These are phyloP conservation scores for Dendrobium chrysotoxum DNA, from an alignment of 106 monocot genomes.

Conservation along the genomic window DNA sequence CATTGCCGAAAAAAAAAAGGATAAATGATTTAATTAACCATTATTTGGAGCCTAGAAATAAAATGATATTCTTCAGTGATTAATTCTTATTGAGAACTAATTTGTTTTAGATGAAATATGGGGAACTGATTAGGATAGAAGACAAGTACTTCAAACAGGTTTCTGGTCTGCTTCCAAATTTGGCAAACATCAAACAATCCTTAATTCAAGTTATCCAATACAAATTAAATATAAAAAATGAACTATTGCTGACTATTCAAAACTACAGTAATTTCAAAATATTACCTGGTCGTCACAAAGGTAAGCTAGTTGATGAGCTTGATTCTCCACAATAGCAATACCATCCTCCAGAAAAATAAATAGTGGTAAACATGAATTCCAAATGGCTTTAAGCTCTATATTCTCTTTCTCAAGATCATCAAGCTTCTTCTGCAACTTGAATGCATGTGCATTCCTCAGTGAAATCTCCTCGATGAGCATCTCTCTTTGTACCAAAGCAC, in stretches of 20 bases:
- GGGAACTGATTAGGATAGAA: not conserved
- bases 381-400: slow-evolving; percentile 33
- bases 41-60: too few species aligned
- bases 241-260: not conserved
- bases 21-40: too few species aligned
- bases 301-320: slow-evolving; percentile 34
- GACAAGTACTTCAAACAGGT: not conserved
- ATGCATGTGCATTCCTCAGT: slow-evolving; percentile 18
- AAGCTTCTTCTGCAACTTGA: slow-evolving; percentile 36
- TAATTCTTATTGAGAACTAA: not conserved
- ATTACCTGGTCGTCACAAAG: slow-evolving; percentile 38
- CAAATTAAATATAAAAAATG: slow-evolving; percentile 4
- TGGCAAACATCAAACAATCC: not conserved
- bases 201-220: not conserved
- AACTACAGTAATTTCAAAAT: not conserved
- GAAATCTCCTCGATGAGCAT: slow-evolving; percentile 36
- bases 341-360: slow-evolving; percentile 32
- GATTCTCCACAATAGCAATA: slow-evolving; percentile 35
- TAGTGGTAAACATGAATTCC: slow-evolving; percentile 39
- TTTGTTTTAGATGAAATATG: not conserved
- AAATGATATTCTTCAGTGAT: too few species aligned
- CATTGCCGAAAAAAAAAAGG: too few species aligned
- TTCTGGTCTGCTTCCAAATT: not conserved
- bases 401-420: slow-evolving; percentile 43
- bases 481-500: slow-evolving; percentile 33